Evolutionary conservation across 176 grass and related monocot species (phyloP).

Genomic region (Zoysia pacifica): DNA sequence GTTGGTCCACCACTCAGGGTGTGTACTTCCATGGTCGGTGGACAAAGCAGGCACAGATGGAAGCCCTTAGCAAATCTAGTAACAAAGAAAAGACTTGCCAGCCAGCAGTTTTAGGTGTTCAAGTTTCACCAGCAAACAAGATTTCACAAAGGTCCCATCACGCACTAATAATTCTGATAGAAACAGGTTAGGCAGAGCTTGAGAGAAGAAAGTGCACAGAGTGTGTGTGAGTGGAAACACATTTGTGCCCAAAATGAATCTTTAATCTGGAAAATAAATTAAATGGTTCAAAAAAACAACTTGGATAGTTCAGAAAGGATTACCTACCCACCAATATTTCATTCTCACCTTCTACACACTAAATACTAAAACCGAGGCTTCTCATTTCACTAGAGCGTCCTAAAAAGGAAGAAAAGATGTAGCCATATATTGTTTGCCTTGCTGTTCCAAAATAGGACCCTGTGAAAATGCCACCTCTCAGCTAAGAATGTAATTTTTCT

Average conservation of each 20-base stretch:
- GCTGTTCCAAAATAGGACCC: conserved; percentile 26
- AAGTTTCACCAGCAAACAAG: conserved; percentile 38
- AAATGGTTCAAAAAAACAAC: conserved; percentile 16
- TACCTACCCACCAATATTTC: background rate
- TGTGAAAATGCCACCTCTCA: conserved; percentile 9
- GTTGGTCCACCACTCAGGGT: conserved; percentile 34
- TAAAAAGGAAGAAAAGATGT: conserved; percentile 8
- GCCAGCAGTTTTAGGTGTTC: conserved; percentile 41
- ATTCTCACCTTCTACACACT: background rate
- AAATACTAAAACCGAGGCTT: background rate
- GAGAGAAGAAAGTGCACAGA: conserved; percentile 25
- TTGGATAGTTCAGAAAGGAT: background rate
- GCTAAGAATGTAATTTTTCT: conserved; percentile 32
- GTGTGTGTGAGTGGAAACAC: background rate
- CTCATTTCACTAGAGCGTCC: background rate
- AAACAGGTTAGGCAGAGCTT: conserved; percentile 36
- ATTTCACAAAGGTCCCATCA: conserved; percentile 40
- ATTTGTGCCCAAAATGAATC: conserved; percentile 26
- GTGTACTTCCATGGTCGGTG: conserved; percentile 41
- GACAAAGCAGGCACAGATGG: conserved; percentile 8
- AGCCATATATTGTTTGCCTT: background rate
- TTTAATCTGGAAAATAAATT: conserved; percentile 33
- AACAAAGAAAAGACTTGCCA: conserved; percentile 37
- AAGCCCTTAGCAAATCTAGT: conserved; percentile 39
- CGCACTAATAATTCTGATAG: conserved; percentile 24